Evolutionary conservation across 768 basidiomycete species (phyloP), one percentile per base, ranked within the genome.

Genomic region (Lactarius hengduanensis): DNA sequence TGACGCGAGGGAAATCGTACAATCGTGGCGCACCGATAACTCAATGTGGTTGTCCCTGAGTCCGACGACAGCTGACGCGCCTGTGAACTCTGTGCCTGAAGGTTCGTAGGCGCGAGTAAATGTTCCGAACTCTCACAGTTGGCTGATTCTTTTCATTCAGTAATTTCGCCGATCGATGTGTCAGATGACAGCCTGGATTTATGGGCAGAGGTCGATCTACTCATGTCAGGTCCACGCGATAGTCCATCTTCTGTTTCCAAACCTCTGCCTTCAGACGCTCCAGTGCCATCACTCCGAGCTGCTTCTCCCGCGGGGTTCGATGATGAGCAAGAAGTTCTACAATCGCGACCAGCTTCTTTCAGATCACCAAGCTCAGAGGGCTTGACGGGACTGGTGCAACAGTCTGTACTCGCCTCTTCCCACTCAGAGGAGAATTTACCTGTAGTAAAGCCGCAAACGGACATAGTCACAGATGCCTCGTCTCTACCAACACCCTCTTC

Each of bases 1-100:
- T 32, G 59, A 59, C 15, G 69, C 69, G 4, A 68, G 47, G 36
- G 67, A 65, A 2, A 70, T 70, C 15, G 69, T 57, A 1, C 57
- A 64, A 18, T 40, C 57, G 10, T 70, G 69, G 69, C 63, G 67
- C 16, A 2, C 18, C 38, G 22, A 30, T 28, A 63, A 70, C 47
- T 11, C 57, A 16, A 26, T 20, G 4, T 54, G 60, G 36, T 22
- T 59, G 30, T 28, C 63, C 30, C 11, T 62, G 16, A 16, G 36
- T 30, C 54, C 28, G 7, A 26, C 32, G 6, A 28, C 36, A 20
- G 26, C 34, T 10, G 67, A 58, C 38, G 26, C 3, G 3, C 22
- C 40, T 28, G 26, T 34, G 32, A 41, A 59, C 18, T 15, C 57
- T n/a, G 53, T 38, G 40, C 59, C 41, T 28, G 28, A 63, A 67